phyloP scores from a whole-genome alignment of 1,284 basidiomycete species.

The Meira miltonrushii region DNA sequence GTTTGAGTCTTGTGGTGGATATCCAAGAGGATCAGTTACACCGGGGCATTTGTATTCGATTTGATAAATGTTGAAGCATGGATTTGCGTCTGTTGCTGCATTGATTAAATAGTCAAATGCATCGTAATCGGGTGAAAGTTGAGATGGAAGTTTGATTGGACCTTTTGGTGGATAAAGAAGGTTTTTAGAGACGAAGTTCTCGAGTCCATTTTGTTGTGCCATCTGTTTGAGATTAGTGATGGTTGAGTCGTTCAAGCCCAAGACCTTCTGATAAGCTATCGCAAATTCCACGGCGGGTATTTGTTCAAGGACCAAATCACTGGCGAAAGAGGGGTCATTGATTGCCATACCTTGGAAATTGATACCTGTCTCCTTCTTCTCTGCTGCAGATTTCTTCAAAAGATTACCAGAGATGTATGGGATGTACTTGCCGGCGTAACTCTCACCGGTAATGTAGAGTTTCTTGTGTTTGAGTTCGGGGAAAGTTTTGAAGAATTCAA shows the following conservation, averaged over 20 bases:
- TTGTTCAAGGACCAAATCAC: conserved; percentile 26
- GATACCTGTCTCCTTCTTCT: conserved; percentile 26
- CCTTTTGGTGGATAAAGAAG: conserved; percentile 44
- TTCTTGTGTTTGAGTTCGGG: conserved; percentile 26
- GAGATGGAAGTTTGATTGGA: conserved; percentile 7
- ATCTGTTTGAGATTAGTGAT: conserved; percentile 21
- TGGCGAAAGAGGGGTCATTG: conserved; percentile 43
- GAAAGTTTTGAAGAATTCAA: conserved; percentile 35
- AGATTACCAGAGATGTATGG: conserved; percentile 67
- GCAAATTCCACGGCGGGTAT: conserved; percentile 28
- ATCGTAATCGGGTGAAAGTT: conserved; percentile 16
- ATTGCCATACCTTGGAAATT: conserved; percentile 46
- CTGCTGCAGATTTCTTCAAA: conserved; percentile 18
- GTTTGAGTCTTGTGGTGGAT: conserved; percentile 13
- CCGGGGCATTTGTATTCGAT: conserved; percentile 11
- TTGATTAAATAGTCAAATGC: conserved; percentile 10
- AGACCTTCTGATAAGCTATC: conserved; percentile 5
- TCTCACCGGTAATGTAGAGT: conserved; percentile 54
- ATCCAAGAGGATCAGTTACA: conserved; percentile 22
- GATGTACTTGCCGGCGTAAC: conserved; percentile 97
- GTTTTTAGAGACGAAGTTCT: conserved; percentile 31
- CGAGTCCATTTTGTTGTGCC: conserved; percentile 33
- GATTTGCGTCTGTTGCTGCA: conserved; percentile 20
- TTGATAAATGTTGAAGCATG: conserved; percentile 29
- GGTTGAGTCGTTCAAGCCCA: conserved; percentile 19